These are phyloP conservation scores for Vararia minispora DNA, from an alignment of 768 basidiomycete species.

Conservation along the genomic window DNA sequence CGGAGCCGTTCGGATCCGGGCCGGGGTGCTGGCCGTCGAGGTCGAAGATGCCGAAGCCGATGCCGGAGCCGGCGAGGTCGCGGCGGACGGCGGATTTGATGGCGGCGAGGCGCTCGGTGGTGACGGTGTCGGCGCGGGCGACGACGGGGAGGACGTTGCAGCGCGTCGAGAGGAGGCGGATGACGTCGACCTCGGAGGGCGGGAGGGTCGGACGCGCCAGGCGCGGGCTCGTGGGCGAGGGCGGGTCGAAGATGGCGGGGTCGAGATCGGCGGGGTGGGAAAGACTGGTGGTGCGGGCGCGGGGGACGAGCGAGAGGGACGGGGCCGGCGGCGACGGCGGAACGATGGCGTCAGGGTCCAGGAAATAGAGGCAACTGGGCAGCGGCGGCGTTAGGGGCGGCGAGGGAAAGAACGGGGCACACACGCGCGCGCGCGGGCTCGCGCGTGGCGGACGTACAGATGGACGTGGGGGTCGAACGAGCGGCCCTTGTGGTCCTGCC, in stretches of 20 bases:
- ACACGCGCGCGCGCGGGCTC: conserved; percentile 3
- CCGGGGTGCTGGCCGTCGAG: conserved; percentile 39
- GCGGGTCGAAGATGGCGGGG: conserved; percentile 72
- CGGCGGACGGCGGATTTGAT: conserved; percentile 72
- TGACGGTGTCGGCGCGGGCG: conserved; percentile 69
- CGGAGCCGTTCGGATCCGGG: conserved; percentile 37
- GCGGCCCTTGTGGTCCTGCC: conserved; percentile 61
- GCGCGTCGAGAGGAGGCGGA: conserved; percentile 67
- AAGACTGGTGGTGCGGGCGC: conserved; percentile 60
- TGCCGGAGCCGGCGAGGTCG: conserved; percentile 75
- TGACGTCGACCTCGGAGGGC: conserved; percentile 59
- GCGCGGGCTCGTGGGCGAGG: conserved; percentile 61
- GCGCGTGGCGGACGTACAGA: conserved; percentile 37
- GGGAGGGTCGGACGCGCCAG: conserved; percentile 60
- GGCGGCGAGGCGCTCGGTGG: conserved; percentile 69
- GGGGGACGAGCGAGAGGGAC: conserved; percentile 55
- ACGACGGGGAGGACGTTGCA: conserved; percentile 86
- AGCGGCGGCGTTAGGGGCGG: conserved; percentile 4
- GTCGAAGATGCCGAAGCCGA: conserved; percentile 87
- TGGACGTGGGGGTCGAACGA: conserved; percentile 72
- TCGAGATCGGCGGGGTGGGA: conserved; percentile 64
- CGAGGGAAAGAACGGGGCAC: conserved; percentile 10
- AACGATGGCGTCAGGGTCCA: conserved; percentile 75
- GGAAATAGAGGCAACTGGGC: conserved; percentile 72
- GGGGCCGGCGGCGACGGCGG: conserved; percentile 58